A percentile compares a stretch with the other conserved stretches of the same genome.
Evolutionary conservation across 164 flowering plant species (phyloP).

Genomic region (Macadamia tetraphylla): DNA sequence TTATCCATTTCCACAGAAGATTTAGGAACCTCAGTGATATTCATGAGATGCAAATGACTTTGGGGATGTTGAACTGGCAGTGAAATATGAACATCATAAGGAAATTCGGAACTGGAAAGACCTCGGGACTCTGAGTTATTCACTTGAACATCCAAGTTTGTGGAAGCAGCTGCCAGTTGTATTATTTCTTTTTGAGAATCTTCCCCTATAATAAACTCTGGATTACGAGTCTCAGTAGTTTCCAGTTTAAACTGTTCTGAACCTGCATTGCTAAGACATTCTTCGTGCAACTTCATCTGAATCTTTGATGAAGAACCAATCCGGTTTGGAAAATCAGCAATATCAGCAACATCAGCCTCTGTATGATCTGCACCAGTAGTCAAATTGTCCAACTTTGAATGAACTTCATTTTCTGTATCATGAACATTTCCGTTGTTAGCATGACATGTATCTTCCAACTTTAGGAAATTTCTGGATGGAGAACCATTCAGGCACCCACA

Average conservation of each 20-base stretch:
- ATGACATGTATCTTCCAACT: no score
- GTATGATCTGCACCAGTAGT: constrained; percentile 5
- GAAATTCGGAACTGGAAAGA: constrained; percentile 5
- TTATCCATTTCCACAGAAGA: constrained; percentile 5
- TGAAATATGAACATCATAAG: constrained; percentile 6
- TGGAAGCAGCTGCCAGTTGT: constrained; percentile 8
- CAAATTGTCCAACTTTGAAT: constrained; percentile 12
- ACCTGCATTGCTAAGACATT: constrained; percentile 10
- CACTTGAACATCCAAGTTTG: neutral
- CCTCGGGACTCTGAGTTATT: constrained; percentile 5
- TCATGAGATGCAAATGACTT: constrained; percentile 4
- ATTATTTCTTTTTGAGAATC: constrained; percentile 15
- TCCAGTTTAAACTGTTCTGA: constrained; percentile 9
- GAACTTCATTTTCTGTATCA: constrained; percentile 6
- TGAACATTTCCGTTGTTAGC: no score
- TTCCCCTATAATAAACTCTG: constrained; percentile 7
- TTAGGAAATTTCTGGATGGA: no score
- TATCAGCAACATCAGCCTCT: constrained; percentile 10
- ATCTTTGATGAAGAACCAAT: constrained; percentile 16
- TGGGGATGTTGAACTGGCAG: neutral
- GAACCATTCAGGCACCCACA: no score
- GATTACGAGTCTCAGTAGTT: constrained; percentile 10
- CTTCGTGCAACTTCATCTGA: constrained; percentile 10
- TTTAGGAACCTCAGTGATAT: constrained; percentile 1
- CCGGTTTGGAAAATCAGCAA: neutral